A percentile compares a stretch with the other conserved stretches of the same genome.
These are phyloP conservation scores for Arachis stenosperma DNA, from an alignment of 306 rosid species.

Conservation along the genomic window DNA sequence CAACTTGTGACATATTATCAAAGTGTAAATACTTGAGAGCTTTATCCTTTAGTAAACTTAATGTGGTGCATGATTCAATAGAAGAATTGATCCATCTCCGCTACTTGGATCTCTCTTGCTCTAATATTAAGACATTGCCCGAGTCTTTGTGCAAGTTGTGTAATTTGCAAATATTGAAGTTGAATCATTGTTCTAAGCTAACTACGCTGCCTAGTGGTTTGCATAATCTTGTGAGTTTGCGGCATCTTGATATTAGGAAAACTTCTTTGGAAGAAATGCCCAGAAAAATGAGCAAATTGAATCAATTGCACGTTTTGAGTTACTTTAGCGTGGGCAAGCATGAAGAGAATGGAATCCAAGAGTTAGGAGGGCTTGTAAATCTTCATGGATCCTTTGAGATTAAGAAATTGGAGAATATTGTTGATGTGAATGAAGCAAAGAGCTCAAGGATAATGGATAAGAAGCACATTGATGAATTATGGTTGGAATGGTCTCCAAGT, in stretches of 20 bases:
- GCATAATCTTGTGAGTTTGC: slow-evolving; percentile 16
- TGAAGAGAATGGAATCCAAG: not conserved
- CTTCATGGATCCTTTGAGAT: not conserved
- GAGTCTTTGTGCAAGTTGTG: slow-evolving; percentile 1
- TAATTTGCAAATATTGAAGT: not conserved
- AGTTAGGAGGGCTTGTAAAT: slow-evolving; percentile 4
- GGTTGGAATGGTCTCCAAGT: not conserved
- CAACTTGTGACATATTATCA: not conserved
- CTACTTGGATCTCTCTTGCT: not conserved
- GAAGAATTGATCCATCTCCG: slow-evolving; percentile 3
- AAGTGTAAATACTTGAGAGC: not conserved
- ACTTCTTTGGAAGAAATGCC: slow-evolving; percentile 4
- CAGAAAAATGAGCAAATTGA: not conserved
- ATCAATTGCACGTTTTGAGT: not conserved
- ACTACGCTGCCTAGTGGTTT: not conserved
- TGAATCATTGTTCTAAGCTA: rapidly evolving
- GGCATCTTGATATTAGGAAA: not conserved
- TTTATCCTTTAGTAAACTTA: not conserved
- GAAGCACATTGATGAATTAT: not conserved
- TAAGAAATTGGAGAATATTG: not conserved
- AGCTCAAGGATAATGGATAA: slow-evolving; percentile 18
- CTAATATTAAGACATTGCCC: not conserved
- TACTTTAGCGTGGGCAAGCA: not conserved
- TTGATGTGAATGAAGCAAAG: not conserved
- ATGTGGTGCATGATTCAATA: not conserved